Conservation (phyloP, 2,329 filamentous ascomycete genomes). For the Chrysoporthe deuterocubensis region DNA sequence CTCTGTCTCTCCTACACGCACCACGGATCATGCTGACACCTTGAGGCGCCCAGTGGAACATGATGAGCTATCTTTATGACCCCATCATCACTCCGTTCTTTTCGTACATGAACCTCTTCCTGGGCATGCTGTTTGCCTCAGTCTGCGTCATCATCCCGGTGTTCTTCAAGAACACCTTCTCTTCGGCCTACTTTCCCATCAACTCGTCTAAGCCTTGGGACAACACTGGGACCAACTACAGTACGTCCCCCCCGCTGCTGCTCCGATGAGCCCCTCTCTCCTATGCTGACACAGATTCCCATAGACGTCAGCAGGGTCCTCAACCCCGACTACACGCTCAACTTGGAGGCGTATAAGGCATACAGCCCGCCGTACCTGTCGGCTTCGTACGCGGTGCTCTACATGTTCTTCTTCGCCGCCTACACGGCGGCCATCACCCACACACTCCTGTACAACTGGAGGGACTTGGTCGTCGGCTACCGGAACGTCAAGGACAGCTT, state of each 20-base stretch:
- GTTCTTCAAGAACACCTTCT: conserved; percentile 19
- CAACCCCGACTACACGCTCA: conserved; percentile 26
- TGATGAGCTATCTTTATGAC: conserved; percentile 28
- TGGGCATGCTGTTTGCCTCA: conserved; percentile 59
- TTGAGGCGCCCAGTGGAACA: conserved; percentile 17
- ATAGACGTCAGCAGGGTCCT: conserved; percentile 17
- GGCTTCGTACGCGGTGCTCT: conserved; percentile 39
- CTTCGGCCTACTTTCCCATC: conserved; percentile 51
- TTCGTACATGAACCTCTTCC: conserved; percentile 64
- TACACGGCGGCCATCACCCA: conserved; percentile 58
- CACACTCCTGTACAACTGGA: conserved; percentile 55
- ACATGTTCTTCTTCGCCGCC: conserved; percentile 60
- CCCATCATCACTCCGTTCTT: conserved; percentile 54
- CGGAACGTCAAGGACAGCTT: conserved; percentile 51
- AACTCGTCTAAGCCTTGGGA: conserved; percentile 57
- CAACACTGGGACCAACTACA: conserved; percentile 52
- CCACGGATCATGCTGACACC: conserved; percentile 1
- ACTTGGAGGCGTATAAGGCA: conserved; percentile 33
- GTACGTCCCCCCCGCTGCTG: conserved; percentile 37
- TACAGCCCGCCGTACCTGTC: conserved; percentile 36
- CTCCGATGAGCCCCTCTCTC: background rate
- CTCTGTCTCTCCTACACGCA: background rate
- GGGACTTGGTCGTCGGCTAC: conserved; percentile 55
- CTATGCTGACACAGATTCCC: background rate
- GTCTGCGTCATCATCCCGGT: conserved; percentile 54